A percentile compares a stretch with the other conserved stretches of the same genome.
These are phyloP conservation scores for Mucor plumbeus DNA, from an alignment of 371 early-diverging fungal species.

Conservation along the genomic window DNA sequence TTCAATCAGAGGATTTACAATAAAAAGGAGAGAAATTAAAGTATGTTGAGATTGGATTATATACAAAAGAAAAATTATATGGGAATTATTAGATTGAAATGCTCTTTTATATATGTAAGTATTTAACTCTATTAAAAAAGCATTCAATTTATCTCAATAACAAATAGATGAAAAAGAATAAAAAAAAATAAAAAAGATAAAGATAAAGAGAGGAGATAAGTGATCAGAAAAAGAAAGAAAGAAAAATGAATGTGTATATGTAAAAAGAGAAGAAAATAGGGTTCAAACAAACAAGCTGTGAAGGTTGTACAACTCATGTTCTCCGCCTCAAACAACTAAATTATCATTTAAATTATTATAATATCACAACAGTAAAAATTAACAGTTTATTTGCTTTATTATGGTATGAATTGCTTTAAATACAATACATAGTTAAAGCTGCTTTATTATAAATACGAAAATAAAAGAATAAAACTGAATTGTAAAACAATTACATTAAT, in stretches of 20 bases:
- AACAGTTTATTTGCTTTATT: too few species aligned
- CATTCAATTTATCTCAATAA: background rate
- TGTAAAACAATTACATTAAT: background rate
- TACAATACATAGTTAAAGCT: background rate
- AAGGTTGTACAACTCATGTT: background rate
- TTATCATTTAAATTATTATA: background rate
- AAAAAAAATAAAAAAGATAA: background rate
- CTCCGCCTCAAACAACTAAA: conserved; percentile 1
- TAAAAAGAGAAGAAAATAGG: background rate
- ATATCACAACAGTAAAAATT: background rate
- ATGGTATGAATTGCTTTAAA: background rate
- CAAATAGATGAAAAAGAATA: background rate
- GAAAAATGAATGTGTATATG: conserved; percentile 1
- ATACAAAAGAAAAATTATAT: background rate
- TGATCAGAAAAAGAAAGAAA: background rate
- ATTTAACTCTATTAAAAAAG: background rate
- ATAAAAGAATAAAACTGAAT: too few species aligned
- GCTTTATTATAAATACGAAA: too few species aligned
- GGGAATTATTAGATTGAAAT: background rate
- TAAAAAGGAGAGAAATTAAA: conserved; percentile 3
- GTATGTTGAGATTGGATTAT: conserved; percentile 1
- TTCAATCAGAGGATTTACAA: conserved; percentile 14
- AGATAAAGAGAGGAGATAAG: conserved; percentile 4
- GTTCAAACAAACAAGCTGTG: background rate
- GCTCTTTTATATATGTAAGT: background rate